Evolutionary conservation across 1,284 basidiomycete genomes (phyloP).

Genomic region (Cryptococcus sp.): DNA sequence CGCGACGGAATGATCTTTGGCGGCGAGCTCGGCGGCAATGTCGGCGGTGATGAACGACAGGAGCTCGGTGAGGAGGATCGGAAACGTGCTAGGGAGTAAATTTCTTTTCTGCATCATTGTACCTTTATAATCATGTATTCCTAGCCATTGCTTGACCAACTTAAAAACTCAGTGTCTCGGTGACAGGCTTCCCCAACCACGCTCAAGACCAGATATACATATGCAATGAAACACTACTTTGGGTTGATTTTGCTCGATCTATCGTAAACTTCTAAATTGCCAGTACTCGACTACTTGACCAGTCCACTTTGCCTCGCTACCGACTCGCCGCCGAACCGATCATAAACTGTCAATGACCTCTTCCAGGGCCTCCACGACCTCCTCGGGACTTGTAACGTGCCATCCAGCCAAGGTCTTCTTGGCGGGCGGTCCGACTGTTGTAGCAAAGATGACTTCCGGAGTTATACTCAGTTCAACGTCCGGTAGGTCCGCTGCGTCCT

Average conservation of each 20-base stretch:
- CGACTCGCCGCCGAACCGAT: too few species aligned
- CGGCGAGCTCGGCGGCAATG: constrained; percentile 5
- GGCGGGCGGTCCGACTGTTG: constrained; percentile 79
- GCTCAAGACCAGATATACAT: too few species aligned
- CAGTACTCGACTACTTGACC: neutral
- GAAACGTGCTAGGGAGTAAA: constrained; percentile 10
- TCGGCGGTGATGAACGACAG: constrained; percentile 6
- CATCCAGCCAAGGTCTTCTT: constrained; percentile 85
- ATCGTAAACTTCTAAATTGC: too few species aligned
- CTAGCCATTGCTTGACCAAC: too few species aligned
- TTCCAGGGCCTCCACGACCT: constrained; percentile 51
- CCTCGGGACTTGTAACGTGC: constrained; percentile 70
- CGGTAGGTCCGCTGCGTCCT: constrained; percentile 51
- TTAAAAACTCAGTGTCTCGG: too few species aligned
- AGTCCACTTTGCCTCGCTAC: too few species aligned
- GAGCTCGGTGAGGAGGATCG: constrained; percentile 14
- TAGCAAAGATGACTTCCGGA: constrained; percentile 77
- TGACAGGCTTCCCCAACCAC: too few species aligned
- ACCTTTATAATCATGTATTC: neutral
- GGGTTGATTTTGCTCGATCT: too few species aligned
- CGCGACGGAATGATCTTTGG: constrained; percentile 40
- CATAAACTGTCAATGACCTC: constrained; percentile 25
- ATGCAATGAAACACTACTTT: too few species aligned
- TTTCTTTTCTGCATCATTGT: neutral
- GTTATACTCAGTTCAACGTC: constrained; percentile 67